Evolutionary conservation across 805 yeast species (phyloP), one percentile per base, ranked within the genome.

Genomic region (Monosporozyma aerobia): DNA sequence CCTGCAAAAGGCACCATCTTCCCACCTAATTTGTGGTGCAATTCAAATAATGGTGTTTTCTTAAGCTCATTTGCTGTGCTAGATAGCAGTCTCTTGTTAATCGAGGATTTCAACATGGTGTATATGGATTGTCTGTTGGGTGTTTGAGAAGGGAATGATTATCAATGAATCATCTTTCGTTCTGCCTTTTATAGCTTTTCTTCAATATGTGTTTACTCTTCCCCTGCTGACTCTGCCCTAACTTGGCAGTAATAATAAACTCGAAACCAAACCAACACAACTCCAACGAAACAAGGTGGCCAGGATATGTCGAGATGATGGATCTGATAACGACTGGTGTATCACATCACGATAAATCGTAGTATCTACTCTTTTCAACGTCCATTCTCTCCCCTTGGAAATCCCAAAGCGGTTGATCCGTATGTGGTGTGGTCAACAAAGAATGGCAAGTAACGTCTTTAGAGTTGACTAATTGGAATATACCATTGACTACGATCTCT

Each of bases 1-100:
- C 97, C 97, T 16, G 98, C 98, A 70, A 87, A 94, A 46, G 95
- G 95, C 3, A 90, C 98, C 84, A 94, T 84, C 52, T 87, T 90
- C 13, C 90, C 99, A 5, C 90, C 92, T 47, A 81, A 73, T 52
- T 79, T 78, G 37, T 84, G 73, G 67, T 94, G 97, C 25, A 89
- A 75, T 53, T 85, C 89, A 67, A 85, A 81, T 43, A 94, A 74
- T 4, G 98, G 95, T 1, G 98, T 94, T 59, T 74, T 80, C 58
- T 78, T 53, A 2, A 54, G 22, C 9, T 73, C 54, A 77, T 65
- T 25, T 11, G 72, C 32, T 6, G 47, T 49, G 19, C 30, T 11
- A 13, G 46, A n/a, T 3, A 29, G 22, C 30, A 37, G 22, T 16
- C 41, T 47, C 44, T 47, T 47, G 5, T 16, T 16, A 10, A 37